Evolutionary conservation across 169 alveolate genomes (phyloP).

Genomic region (Cryptosporidium ubiquitum): DNA sequence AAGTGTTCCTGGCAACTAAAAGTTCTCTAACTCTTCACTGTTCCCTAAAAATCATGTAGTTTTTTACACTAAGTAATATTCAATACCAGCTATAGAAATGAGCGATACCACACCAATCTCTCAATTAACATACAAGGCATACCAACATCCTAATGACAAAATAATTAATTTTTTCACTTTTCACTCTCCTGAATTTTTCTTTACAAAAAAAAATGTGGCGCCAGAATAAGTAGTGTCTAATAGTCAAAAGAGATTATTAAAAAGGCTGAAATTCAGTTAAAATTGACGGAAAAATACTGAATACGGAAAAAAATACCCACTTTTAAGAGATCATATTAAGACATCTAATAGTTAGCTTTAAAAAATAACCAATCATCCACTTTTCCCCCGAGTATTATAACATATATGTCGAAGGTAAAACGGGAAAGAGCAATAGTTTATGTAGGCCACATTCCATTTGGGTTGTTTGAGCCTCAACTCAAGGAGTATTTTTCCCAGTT

Average conservation of each 20-base stretch:
- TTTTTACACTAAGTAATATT: too few relatives aligned
- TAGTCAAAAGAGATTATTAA: neutral
- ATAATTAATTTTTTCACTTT: too few relatives aligned
- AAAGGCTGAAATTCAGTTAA: neutral
- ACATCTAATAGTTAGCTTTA: neutral
- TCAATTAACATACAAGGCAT: neutral
- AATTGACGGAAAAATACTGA: neutral
- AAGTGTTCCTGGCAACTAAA: too few relatives aligned
- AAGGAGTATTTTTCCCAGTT: slow-evolving; percentile 86
- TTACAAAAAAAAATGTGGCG: neutral
- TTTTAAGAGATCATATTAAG: neutral
- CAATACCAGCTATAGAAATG: neutral
- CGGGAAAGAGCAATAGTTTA: slow-evolving; percentile 83
- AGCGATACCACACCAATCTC: neutral
- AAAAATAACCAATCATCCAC: neutral
- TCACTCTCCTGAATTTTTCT: neutral
- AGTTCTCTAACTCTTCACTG: neutral
- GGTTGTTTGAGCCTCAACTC: slow-evolving; percentile 84
- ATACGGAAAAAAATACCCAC: neutral
- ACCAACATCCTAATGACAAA: neutral
- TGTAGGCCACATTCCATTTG: slow-evolving; percentile 91
- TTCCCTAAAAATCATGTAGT: too few relatives aligned
- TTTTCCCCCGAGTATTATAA: neutral
- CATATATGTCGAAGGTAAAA: slow-evolving; percentile 25
- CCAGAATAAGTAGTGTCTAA: slow-evolving; percentile 6